Percentiles rank a stretch among this genome's conserved stretches.
Evolutionary conservation across 805 yeast species (phyloP).

Genomic region (Kuraishia hungarica): DNA sequence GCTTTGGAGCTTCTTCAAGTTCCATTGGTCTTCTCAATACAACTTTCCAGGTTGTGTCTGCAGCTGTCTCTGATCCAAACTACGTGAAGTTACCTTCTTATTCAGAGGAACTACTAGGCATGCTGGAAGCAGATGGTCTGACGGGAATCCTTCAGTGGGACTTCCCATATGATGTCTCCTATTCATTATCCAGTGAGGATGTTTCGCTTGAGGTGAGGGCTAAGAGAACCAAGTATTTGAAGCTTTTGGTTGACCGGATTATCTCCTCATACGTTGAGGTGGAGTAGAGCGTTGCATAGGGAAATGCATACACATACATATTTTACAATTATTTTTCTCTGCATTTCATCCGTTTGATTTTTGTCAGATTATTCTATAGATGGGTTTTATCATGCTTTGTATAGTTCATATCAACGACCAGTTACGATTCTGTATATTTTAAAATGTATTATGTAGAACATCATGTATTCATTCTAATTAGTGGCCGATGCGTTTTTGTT

Average conservation of each 20-base stretch:
- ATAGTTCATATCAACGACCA: not conserved
- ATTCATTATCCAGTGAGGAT: not conserved
- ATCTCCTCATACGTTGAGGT: constrained; percentile 13
- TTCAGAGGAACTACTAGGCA: constrained; percentile 9
- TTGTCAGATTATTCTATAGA: not conserved
- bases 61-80: constrained; percentile 21
- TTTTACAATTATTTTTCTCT: not conserved
- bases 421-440: not conserved
- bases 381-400: not conserved
- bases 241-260: constrained; percentile 10
- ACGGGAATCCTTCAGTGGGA: not conserved
- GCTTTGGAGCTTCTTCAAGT: constrained; percentile 1
- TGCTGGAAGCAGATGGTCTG: not conserved
- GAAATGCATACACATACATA: not conserved
- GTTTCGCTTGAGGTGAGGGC: not conserved
- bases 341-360: not conserved
- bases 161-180: not conserved
- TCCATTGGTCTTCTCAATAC: constrained; percentile 5
- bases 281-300: constrained; percentile 1
- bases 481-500: not conserved
- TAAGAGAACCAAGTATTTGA: constrained; percentile 4
- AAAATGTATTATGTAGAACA: not conserved
- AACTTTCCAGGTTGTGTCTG: constrained; percentile 4
- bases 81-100: constrained; percentile 17
- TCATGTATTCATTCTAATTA: not conserved